Evolutionary conservation across 176 grass and related monocot genomes (phyloP).

Genomic region (Areca catechu): DNA sequence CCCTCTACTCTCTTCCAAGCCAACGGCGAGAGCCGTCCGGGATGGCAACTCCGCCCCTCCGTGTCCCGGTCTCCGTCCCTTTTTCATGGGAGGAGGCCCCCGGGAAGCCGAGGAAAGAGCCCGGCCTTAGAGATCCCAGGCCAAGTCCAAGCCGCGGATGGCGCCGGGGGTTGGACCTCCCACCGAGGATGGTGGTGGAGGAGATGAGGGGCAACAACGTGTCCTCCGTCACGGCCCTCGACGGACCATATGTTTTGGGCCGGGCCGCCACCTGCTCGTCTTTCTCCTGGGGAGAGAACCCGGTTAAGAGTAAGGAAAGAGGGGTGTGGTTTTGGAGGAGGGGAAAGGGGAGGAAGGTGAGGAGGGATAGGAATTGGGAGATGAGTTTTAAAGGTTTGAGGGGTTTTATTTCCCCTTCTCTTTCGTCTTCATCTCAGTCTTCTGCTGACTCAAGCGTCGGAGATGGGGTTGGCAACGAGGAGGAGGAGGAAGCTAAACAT

Average conservation of each 20-base stretch:
- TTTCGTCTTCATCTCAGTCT: background rate
- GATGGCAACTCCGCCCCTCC: constrained; percentile 33
- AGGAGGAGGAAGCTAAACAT: background rate
- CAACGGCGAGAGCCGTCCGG: constrained; percentile 4
- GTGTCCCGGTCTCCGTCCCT: constrained; percentile 32
- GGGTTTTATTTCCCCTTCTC: background rate
- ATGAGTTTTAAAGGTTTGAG: no score
- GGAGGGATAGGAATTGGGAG: no score
- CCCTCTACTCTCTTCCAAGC: constrained; percentile 8
- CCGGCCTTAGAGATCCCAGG: no score
- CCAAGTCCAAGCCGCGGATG: background rate
- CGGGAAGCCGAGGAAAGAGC: constrained; percentile 38
- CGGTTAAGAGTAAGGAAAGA: background rate
- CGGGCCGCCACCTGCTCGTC: background rate
- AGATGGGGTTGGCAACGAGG: background rate
- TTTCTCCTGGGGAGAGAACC: background rate
- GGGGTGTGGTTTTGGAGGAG: constrained; percentile 26
- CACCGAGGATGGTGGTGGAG: constrained; percentile 37
- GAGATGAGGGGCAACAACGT: background rate
- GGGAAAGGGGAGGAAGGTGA: background rate
- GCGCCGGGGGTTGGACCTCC: constrained; percentile 34
- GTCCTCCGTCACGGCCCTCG: background rate
- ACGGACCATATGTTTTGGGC: background rate
- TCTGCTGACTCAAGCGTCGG: no score
- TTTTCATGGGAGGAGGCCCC: constrained; percentile 75